Percentiles rank a stretch among this genome's conserved stretches.
Conservation (phyloP, 2,329 filamentous ascomycete genomes). For the Zasmidium cellare region DNA sequence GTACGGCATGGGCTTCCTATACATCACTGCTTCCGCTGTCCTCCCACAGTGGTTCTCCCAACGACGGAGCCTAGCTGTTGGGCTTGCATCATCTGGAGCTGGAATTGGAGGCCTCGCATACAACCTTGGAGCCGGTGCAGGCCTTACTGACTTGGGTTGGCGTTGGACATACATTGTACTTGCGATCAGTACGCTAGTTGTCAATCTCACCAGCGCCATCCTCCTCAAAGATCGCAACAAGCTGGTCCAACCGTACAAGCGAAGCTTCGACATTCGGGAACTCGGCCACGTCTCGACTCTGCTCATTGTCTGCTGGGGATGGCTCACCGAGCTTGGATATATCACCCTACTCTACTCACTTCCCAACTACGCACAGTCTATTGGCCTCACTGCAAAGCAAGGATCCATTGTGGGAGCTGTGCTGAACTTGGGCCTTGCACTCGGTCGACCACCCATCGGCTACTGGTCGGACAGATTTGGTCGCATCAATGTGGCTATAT, state of each 20-base stretch:
- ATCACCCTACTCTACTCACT: slow-evolving; percentile 27
- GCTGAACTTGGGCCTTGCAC: slow-evolving; percentile 27
- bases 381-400: slow-evolving; percentile 23
- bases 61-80: slow-evolving; percentile 66
- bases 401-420: slow-evolving; percentile 27
- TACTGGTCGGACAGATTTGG: slow-evolving; percentile 24
- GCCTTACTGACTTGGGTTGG: slow-evolving; percentile 56
- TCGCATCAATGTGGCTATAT: slow-evolving; percentile 27
- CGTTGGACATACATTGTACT: slow-evolving; percentile 57
- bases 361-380: slow-evolving; percentile 25
- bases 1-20: slow-evolving; percentile 71
- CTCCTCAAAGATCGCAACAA: slow-evolving; percentile 59
- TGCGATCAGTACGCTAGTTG: slow-evolving; percentile 60
- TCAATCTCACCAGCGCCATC: slow-evolving; percentile 62
- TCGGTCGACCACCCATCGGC: slow-evolving; percentile 26
- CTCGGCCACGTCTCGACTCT: slow-evolving; percentile 19
- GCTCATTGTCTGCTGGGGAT: slow-evolving; percentile 26
- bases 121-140: slow-evolving; percentile 63
- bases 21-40: slow-evolving; percentile 65
- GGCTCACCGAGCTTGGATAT: slow-evolving; percentile 26
- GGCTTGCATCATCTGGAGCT: slow-evolving; percentile 64
- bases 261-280: slow-evolving; percentile 20
- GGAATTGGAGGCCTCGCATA: slow-evolving; percentile 72
- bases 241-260: slow-evolving; percentile 15
- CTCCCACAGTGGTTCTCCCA: slow-evolving; percentile 73